Conservation (phyloP, 768 basidiomycete species). For the Antrodiella citrinella region DNA sequence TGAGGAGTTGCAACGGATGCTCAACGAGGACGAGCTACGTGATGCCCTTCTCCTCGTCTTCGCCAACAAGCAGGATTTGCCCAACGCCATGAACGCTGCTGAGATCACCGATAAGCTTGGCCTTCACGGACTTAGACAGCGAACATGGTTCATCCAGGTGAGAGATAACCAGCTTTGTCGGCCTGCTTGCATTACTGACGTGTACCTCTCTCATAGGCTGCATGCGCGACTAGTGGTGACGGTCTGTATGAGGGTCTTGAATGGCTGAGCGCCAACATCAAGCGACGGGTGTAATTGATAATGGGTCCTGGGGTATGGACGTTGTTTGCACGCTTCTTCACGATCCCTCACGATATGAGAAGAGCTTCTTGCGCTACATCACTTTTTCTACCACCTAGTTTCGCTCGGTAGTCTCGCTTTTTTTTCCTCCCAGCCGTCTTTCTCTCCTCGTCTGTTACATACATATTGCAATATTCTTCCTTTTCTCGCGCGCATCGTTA, state of each 20-base stretch:
- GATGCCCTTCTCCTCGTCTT: conserved; percentile 98
- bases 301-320: conserved; percentile 17
- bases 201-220: conserved; percentile 49
- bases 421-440: conserved; percentile 2
- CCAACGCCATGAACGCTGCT: conserved; percentile 98
- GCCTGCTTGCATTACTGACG: not conserved
- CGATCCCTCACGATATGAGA: conserved; percentile 38
- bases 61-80: conserved; percentile 99
- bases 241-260: conserved; percentile 98
- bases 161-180: too few species aligned
- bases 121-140: conserved; percentile 91
- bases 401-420: conserved; percentile 7
- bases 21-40: conserved; percentile 98
- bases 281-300: conserved; percentile 61
- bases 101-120: conserved; percentile 99
- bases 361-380: conserved; percentile 13
- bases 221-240: conserved; percentile 97
- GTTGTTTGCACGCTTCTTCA: conserved; percentile 41
- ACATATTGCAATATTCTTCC: not conserved
- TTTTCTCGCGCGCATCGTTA: not conserved
- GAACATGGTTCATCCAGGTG: conserved; percentile 97
- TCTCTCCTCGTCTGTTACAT: not conserved
- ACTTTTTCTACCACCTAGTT: conserved; percentile 3
- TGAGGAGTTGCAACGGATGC: conserved; percentile 98
- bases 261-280: conserved; percentile 91